phyloP scores from a whole-genome alignment of 2,329 filamentous ascomycete species.

The Dichotomopilus funicola region DNA sequence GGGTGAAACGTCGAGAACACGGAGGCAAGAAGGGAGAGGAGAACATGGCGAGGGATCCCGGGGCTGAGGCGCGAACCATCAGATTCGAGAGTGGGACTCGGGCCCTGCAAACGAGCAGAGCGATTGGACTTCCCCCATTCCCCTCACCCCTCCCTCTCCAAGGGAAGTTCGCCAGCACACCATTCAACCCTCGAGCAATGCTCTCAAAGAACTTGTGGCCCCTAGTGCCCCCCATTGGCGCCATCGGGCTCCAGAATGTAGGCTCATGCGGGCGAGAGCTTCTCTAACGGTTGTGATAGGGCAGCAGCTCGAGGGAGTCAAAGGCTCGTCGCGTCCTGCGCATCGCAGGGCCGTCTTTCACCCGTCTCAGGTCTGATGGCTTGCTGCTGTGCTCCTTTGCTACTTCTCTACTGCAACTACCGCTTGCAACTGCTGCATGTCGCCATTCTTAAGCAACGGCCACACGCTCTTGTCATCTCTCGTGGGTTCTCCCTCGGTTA shows the following conservation, averaged over 20 bases:
- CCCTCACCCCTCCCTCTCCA: no score
- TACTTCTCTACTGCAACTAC: no score
- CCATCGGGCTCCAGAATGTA: conserved; percentile 22
- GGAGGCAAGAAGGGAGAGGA: conserved; percentile 4
- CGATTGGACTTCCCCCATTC: background rate
- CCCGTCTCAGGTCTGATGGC: conserved; percentile 10
- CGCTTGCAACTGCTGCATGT: no score
- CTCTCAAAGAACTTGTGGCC: background rate
- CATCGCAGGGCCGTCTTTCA: conserved; percentile 20
- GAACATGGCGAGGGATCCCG: background rate
- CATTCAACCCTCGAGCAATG: background rate
- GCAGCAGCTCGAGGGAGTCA: conserved; percentile 17
- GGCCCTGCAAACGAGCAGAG: conserved; percentile 15
- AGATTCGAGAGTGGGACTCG: conserved; percentile 6
- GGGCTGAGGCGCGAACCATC: conserved; percentile 14
- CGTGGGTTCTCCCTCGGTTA: no score
- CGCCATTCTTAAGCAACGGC: no score
- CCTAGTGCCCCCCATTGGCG: conserved; percentile 18
- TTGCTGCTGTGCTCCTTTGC: background rate
- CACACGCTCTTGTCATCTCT: no score
- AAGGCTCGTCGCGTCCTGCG: conserved; percentile 4
- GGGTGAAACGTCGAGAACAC: conserved; percentile 15
- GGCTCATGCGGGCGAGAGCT: conserved; percentile 22
- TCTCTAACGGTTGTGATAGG: conserved; percentile 21
- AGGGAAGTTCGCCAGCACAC: conserved; percentile 16